These are phyloP conservation scores for Psilocybe sp. DNA, from an alignment of 768 basidiomycete species.

Conservation along the genomic window DNA sequence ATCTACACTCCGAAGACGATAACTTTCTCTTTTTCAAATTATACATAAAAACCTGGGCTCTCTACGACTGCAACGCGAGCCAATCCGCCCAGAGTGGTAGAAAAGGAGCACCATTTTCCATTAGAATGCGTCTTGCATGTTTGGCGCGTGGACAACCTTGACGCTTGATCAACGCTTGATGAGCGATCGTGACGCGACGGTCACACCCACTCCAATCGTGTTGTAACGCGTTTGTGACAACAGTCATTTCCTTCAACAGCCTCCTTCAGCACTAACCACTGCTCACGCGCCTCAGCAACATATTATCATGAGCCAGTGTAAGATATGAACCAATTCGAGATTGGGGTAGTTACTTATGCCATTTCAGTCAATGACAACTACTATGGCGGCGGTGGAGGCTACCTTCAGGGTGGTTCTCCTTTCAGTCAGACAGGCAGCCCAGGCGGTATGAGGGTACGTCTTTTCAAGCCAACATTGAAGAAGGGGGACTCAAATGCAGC, in stretches of 20 bases:
- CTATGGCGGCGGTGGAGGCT: constrained; percentile 46
- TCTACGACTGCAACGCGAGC: too few relatives aligned
- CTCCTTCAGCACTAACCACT: constrained; percentile 2
- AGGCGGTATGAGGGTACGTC: constrained; percentile 45
- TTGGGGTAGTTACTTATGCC: background rate
- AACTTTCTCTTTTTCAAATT: too few relatives aligned
- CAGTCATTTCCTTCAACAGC: background rate
- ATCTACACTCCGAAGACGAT: too few relatives aligned
- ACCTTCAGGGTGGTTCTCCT: constrained; percentile 58
- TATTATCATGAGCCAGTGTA: constrained; percentile 33
- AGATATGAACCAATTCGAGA: constrained; percentile 1
- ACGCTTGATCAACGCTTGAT: too few relatives aligned
- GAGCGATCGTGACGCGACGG: constrained; percentile 2
- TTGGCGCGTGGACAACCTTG: too few relatives aligned
- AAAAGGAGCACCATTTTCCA: too few relatives aligned
- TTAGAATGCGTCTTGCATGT: too few relatives aligned
- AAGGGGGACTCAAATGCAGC: background rate
- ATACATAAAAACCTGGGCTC: too few relatives aligned
- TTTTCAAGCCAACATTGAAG: background rate
- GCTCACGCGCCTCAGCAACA: constrained; percentile 6
- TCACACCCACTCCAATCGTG: constrained; percentile 9
- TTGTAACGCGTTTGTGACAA: constrained; percentile 25
- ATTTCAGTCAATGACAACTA: constrained; percentile 29
- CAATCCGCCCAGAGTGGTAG: too few relatives aligned
- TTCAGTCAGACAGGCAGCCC: constrained; percentile 60